Conservation (phyloP, 2,329 filamentous ascomycete species). For the Alternaria rosae region DNA sequence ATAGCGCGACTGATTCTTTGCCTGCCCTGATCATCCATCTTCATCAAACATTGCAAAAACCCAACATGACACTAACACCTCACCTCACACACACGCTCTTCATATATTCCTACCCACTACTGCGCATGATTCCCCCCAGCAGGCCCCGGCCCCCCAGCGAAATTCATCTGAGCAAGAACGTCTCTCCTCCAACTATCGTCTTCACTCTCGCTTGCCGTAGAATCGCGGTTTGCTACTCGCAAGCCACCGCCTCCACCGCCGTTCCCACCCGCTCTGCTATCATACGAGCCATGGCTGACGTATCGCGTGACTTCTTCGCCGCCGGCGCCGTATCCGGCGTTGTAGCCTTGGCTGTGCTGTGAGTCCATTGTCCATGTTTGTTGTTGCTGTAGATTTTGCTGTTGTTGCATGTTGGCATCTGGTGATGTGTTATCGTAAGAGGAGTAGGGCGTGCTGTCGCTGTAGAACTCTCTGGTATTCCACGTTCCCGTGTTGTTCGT, state of each 20-base stretch:
- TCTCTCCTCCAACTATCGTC: constrained; percentile 23
- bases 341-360: constrained; percentile 6
- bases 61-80: not conserved
- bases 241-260: constrained; percentile 45
- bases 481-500: not conserved
- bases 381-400: constrained; percentile 12
- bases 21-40: not conserved
- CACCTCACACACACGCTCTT: not conserved
- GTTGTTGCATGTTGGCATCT: not conserved
- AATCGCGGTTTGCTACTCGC: constrained; percentile 52
- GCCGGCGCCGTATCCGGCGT: constrained; percentile 5
- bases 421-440: constrained; percentile 9
- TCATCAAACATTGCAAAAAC: not conserved
- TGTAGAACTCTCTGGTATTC: constrained; percentile 13
- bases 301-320: constrained; percentile 14
- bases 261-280: constrained; percentile 5
- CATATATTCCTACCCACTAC: not conserved
- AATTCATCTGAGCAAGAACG: constrained; percentile 25
- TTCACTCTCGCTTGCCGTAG: constrained; percentile 27
- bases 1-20: not conserved
- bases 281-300: constrained; percentile 10
- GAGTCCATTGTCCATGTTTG: constrained; percentile 5
- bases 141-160: constrained; percentile 7
- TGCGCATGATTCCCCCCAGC: constrained; percentile 3
- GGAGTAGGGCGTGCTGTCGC: constrained; percentile 9